Conservation (phyloP, 805 yeast genomes). For the Sporopachydermia quercuum region DNA sequence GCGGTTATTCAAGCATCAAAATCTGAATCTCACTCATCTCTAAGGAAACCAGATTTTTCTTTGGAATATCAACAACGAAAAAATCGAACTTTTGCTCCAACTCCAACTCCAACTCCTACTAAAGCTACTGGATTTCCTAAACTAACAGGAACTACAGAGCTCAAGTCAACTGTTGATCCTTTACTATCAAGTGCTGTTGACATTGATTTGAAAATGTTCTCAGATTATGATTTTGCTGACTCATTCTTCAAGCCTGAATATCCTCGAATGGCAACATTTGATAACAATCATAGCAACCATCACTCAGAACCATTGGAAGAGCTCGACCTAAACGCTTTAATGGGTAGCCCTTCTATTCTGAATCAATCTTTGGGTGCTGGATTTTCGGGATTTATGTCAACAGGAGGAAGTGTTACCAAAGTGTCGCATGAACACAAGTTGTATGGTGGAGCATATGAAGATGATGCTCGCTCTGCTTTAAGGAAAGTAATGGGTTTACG, state of each 20-base stretch:
- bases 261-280: neutral
- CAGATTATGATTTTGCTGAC: neutral
- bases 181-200: neutral
- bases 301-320: neutral
- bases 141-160: neutral
- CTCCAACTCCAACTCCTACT: neutral
- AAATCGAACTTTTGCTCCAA: neutral
- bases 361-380: neutral
- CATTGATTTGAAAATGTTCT: neutral
- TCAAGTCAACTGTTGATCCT: neutral
- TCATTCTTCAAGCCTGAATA: neutral
- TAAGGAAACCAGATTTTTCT: neutral
- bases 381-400: too few relatives aligned
- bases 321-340: neutral
- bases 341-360: neutral
- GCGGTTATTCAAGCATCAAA: neutral
- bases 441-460: neutral
- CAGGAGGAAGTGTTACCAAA: too few relatives aligned
- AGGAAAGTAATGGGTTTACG: neutral
- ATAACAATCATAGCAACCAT: neutral
- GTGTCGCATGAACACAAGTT: neutral
- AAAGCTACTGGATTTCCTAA: neutral
- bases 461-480: neutral
- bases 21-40: neutral
- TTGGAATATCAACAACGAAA: too few relatives aligned